phyloP scores from a whole-genome alignment of 768 basidiomycete species.

The Boletus coccyginus region DNA sequence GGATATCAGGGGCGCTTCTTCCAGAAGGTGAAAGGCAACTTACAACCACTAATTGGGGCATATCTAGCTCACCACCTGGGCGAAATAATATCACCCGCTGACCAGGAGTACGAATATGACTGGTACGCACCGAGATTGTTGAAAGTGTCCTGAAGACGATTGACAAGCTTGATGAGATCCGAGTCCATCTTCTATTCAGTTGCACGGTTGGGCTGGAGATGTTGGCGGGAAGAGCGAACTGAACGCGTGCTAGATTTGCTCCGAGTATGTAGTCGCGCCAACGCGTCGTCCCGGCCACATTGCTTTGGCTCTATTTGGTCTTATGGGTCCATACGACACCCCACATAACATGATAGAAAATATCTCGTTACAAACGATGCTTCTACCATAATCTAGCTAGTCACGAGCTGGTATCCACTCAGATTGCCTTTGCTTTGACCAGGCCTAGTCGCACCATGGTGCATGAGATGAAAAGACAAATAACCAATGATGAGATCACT shows the following conservation, averaged over 20 bases:
- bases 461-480: neutral
- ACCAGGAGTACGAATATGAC: constrained; percentile 2
- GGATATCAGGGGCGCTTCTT: neutral
- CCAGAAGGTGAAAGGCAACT: constrained; percentile 29
- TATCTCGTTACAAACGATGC: neutral
- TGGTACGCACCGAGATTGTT: constrained; percentile 70
- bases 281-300: constrained; percentile 33
- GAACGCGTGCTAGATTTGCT: constrained; percentile 17
- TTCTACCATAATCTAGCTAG: constrained; percentile 31
- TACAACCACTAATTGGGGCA: constrained; percentile 90
- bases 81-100: constrained; percentile 9
- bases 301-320: constrained; percentile 29
- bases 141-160: constrained; percentile 93
- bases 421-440: constrained; percentile 91
- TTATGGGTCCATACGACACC: neutral
- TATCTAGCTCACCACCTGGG: constrained; percentile 84
- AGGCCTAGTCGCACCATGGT: constrained; percentile 53
- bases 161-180: constrained; percentile 91
- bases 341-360: constrained; percentile 7
- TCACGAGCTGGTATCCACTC: constrained; percentile 25
- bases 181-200: constrained; percentile 68
- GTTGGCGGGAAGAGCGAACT: constrained; percentile 6
- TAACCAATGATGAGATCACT: constrained; percentile 36
- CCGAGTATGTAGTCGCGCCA: constrained; percentile 12
- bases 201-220: neutral